Conservation (phyloP, 129 eudicot genomes). For the carrot (Daucus carota) region DH1_v3.0 NC_030387.2:35888001-35888500, state of each 20-base stretch:
- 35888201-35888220: no score
- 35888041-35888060: no score
- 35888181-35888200: neutral
- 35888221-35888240: neutral
- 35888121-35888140: neutral
- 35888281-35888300: neutral
- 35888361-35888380: neutral
- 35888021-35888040: no score
- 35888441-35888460: no score
- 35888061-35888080: no score
- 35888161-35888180: neutral
- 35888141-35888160: constrained; percentile 22
- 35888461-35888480: no score
- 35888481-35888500: no score
- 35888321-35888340: neutral
- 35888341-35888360: neutral
- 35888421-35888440: no score
- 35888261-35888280: constrained; percentile 14
- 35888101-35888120: constrained; percentile 21
- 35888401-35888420: no score
- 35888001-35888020: no score
- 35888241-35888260: neutral
- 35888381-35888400: no score
- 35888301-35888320: neutral
- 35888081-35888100: no score